Evolutionary conservation across 345 rosid species (phyloP), one percentile per base, ranked within the genome.

Genomic region (Turritis glabra): DNA sequence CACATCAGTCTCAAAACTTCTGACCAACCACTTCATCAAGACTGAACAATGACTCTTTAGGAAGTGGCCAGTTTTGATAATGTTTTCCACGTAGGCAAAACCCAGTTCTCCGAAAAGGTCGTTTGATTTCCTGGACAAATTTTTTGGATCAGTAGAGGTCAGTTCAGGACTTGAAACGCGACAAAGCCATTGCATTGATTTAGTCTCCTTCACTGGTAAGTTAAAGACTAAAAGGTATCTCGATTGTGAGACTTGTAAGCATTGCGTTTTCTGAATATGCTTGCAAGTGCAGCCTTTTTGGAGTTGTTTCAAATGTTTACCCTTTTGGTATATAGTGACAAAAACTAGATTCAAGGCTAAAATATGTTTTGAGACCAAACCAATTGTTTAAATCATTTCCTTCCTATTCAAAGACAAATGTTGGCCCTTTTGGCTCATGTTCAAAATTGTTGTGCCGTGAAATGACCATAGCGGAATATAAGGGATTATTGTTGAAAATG

Each of bases 21-120:
- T 83, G 69, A 50, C 81, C 11, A 48, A 73, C 38, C 84, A 82
- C 75, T 88, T 84, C 77, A 79, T 84, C 80, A 86, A 88, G 83
- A 66, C 67, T n/a, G 84, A 82, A 67, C 74, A 81, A 79, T 79
- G 78, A 87, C 81, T 65, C 85, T 73, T 18, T 56, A 43, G 22
- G 50, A 80, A 77, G 64, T 33, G 33, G 78, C 69, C 69, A 73
- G 71, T 82, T 85, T 86, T 80, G 83, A 71, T 67, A 27, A 15
- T 27, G 51, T 54, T 65, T 47, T 75, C 46, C 56, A 53, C 64
- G 4, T 67, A 68, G 75, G 29, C 72, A 33, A 50, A 77, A 38
- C 53, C 21, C 65, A 54, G 77, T 19, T 35, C 26, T 61, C 56
- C 52, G 17, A 35, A 26, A 37, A 7, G 52, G 38, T 32, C 12